These are phyloP conservation scores for Grosmannia huntii DNA, from an alignment of 2,329 filamentous ascomycete genomes.

Conservation along the genomic window DNA sequence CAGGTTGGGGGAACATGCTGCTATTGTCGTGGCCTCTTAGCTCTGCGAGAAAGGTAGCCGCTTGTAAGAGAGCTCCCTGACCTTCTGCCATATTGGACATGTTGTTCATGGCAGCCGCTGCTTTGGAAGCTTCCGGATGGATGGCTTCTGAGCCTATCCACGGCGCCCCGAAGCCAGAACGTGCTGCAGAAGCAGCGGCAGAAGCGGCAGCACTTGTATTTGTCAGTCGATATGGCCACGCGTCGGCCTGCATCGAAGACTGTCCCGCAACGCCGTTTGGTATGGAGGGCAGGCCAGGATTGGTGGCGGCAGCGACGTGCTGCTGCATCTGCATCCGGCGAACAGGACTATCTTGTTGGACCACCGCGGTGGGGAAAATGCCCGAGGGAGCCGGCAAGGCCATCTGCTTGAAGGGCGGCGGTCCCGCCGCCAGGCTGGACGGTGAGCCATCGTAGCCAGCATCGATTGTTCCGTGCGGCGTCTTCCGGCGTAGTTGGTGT, in stretches of 20 bases:
- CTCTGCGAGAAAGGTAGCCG: neutral
- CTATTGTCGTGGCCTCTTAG: slow-evolving; percentile 6
- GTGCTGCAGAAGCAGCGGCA: neutral
- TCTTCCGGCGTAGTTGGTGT: slow-evolving; percentile 79
- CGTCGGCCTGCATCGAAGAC: neutral
- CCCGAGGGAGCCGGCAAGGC: slow-evolving; percentile 47
- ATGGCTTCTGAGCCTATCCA: neutral
- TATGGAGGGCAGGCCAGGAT: neutral
- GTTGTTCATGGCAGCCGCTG: neutral
- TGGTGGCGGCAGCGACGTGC: neutral
- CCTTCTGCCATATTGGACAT: neutral
- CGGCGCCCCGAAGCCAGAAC: neutral
- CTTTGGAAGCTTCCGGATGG: neutral
- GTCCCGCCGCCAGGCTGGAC: slow-evolving; percentile 57
- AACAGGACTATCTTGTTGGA: slow-evolving; percentile 9
- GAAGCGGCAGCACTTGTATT: neutral
- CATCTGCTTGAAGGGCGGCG: slow-evolving; percentile 73
- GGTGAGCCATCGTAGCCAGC: slow-evolving; percentile 83
- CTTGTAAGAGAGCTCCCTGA: slow-evolving; percentile 3
- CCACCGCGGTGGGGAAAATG: slow-evolving; percentile 20
- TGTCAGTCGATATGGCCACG: neutral
- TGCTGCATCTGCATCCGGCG: neutral
- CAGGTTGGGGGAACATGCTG: slow-evolving; percentile 14
- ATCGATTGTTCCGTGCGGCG: slow-evolving; percentile 83
- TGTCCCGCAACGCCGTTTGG: neutral